Conservation (phyloP, 495 filamentous ascomycete genomes). For the Chaetomium fimeti region DNA sequence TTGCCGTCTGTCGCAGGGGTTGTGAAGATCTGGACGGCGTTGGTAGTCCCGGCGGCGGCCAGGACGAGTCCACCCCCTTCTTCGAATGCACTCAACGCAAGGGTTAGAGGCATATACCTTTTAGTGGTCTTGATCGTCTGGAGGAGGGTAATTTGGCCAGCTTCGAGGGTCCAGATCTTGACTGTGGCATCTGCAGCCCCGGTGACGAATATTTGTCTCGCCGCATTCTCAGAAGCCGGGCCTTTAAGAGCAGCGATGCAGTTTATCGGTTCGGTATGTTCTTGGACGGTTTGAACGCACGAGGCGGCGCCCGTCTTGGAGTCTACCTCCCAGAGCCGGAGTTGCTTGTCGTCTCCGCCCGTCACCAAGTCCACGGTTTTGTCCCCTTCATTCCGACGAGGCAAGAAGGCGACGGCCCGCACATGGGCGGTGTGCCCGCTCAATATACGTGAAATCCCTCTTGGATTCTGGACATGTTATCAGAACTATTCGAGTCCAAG, state of each 20-base stretch:
- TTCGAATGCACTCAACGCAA: conserved; percentile 63
- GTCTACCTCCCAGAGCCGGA: conserved; percentile 68
- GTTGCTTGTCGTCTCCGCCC: conserved; percentile 76
- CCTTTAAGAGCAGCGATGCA: conserved; percentile 61
- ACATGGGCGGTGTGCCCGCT: conserved; percentile 78
- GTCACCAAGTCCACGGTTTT: conserved; percentile 61
- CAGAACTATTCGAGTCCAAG: not conserved
- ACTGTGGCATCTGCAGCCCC: conserved; percentile 82
- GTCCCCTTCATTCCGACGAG: conserved; percentile 44
- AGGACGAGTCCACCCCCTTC: conserved; percentile 57
- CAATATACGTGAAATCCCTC: conserved; percentile 68
- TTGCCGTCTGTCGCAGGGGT: conserved; percentile 39
- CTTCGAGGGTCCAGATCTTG: conserved; percentile 67
- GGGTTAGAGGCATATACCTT: conserved; percentile 73
- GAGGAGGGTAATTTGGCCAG: conserved; percentile 50
- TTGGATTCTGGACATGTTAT: conserved; percentile 44
- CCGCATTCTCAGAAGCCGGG: conserved; percentile 26
- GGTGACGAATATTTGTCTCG: conserved; percentile 55
- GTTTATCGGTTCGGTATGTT: conserved; percentile 75
- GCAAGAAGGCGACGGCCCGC: conserved; percentile 79
- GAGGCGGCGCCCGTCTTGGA: conserved; percentile 29
- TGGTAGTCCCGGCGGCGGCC: conserved; percentile 80
- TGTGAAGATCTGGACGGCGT: conserved; percentile 73
- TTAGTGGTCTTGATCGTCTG: conserved; percentile 73
- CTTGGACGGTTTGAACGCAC: conserved; percentile 52